A percentile compares a stretch with the other conserved stretches of the same genome.
Evolutionary conservation across 257 asterid species (phyloP).

Genomic region (Ilex aquifolium): DNA sequence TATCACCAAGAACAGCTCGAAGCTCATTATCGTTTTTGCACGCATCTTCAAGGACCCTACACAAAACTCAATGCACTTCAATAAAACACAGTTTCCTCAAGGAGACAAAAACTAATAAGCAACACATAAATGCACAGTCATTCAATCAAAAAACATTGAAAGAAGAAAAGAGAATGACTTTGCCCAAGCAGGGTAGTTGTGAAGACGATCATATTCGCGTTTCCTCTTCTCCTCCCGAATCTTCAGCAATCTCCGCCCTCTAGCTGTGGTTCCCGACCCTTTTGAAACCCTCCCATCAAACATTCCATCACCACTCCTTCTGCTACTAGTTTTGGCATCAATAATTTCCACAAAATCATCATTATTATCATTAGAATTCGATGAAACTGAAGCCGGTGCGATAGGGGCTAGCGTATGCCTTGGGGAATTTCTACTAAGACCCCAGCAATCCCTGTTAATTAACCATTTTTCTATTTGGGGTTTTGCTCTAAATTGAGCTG

Average conservation of each 20-base stretch:
- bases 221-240: constrained; percentile 92
- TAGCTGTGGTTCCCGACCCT: constrained; percentile 92
- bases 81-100: background rate
- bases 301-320: constrained; percentile 13
- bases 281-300: constrained; percentile 34
- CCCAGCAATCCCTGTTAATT: constrained; percentile 6
- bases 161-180: constrained; percentile 31
- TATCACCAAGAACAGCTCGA: constrained; percentile 89
- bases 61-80: constrained; percentile 14
- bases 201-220: constrained; percentile 60
- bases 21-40: constrained; percentile 81
- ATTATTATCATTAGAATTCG: constrained; percentile 24
- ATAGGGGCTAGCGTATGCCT: constrained; percentile 18
- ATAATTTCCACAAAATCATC: constrained; percentile 17
- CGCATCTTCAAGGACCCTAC: constrained; percentile 89
- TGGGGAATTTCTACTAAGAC: constrained; percentile 13
- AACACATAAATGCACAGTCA: background rate
- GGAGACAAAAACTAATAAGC: background rate
- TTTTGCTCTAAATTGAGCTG: constrained; percentile 19
- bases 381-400: constrained; percentile 4
- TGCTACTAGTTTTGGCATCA: constrained; percentile 22
- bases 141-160: constrained; percentile 7
- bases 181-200: constrained; percentile 93
- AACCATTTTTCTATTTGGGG: constrained; percentile 23
- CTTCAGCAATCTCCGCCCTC: constrained; percentile 75